Percentiles rank a stretch among this genome's conserved stretches.
Evolutionary conservation across 2,329 filamentous ascomycete species (phyloP).

Genomic region (Fusarium cicatricum): DNA sequence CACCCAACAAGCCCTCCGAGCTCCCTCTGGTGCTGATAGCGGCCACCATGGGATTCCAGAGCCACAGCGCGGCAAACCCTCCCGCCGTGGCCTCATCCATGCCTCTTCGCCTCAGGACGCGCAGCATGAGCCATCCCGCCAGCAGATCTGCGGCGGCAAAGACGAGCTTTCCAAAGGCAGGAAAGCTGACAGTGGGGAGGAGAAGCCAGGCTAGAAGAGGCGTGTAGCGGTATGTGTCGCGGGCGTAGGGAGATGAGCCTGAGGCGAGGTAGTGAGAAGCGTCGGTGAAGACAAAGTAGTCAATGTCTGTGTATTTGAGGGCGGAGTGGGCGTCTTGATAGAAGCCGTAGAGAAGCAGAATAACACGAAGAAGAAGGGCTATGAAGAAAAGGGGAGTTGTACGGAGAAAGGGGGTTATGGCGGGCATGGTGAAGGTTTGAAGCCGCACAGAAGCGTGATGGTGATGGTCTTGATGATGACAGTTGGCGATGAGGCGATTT

Average conservation of each 20-base stretch:
- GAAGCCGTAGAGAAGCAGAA: constrained; percentile 85
- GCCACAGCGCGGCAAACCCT: constrained; percentile 85
- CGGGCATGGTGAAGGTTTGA: constrained; percentile 33
- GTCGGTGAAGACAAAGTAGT: constrained; percentile 98
- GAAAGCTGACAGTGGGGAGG: constrained; percentile 76
- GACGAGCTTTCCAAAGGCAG: constrained; percentile 86
- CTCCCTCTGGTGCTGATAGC: constrained; percentile 95
- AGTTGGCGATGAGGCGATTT: constrained; percentile 35
- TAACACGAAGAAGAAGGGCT: constrained; percentile 70
- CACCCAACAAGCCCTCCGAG: constrained; percentile 88
- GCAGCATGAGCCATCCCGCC: constrained; percentile 79
- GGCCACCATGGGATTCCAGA: constrained; percentile 97
- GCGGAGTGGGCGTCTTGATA: constrained; percentile 93
- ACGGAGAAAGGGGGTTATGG: constrained; percentile 42
- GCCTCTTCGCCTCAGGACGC: constrained; percentile 49
- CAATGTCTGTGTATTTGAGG: constrained; percentile 98
- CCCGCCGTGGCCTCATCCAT: constrained; percentile 66
- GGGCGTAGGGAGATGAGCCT: constrained; percentile 79
- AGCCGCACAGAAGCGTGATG: constrained; percentile 5
- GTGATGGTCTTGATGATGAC: constrained; percentile 33
- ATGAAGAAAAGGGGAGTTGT: constrained; percentile 61
- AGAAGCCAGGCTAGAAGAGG: constrained; percentile 92
- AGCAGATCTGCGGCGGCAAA: constrained; percentile 86
- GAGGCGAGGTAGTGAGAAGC: constrained; percentile 78
- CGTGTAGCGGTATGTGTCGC: constrained; percentile 97